A percentile compares a stretch with the other conserved stretches of the same genome.
These are phyloP conservation scores for Sporothrix mexicana DNA, from an alignment of 2,329 filamentous ascomycete genomes.

Conservation along the genomic window DNA sequence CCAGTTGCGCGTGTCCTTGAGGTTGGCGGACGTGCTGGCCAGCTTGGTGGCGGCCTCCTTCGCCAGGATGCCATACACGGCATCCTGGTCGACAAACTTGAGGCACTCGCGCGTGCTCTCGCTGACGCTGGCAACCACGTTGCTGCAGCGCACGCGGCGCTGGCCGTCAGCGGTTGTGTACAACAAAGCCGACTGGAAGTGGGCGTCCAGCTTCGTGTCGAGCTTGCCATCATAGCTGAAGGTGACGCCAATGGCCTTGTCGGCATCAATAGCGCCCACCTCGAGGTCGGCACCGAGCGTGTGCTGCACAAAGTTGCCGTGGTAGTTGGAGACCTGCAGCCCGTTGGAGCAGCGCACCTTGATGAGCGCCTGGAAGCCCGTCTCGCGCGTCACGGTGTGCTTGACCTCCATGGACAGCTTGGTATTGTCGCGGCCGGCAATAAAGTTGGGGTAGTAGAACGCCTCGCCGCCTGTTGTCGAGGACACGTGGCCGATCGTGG, in stretches of 20 bases:
- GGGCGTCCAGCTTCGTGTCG: slow-evolving; percentile 93
- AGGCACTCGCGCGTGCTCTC: slow-evolving; percentile 83
- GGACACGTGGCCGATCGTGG: slow-evolving; percentile 88
- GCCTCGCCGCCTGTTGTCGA: slow-evolving; percentile 91
- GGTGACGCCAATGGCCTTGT: slow-evolving; percentile 89
- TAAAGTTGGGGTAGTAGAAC: slow-evolving; percentile 97
- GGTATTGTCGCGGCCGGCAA: slow-evolving; percentile 80
- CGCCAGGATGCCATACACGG: slow-evolving; percentile 83
- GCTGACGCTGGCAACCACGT: slow-evolving; percentile 89
- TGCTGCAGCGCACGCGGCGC: slow-evolving; percentile 88
- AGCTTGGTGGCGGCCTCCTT: slow-evolving; percentile 94
- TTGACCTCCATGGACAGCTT: slow-evolving; percentile 85
- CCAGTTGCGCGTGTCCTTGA: slow-evolving; percentile 84
- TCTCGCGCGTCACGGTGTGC: slow-evolving; percentile 86
- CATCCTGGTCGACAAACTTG: slow-evolving; percentile 95
- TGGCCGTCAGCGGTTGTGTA: slow-evolving; percentile 93
- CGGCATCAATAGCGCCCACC: slow-evolving; percentile 87
- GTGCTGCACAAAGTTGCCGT: slow-evolving; percentile 95
- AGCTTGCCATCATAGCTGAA: slow-evolving; percentile 97
- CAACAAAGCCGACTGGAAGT: slow-evolving; percentile 93
- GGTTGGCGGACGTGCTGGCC: slow-evolving; percentile 66
- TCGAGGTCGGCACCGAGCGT: slow-evolving; percentile 94
- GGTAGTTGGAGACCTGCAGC: slow-evolving; percentile 89
- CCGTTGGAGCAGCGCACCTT: slow-evolving; percentile 98
- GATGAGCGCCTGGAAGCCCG: slow-evolving; percentile 94